Conservation (phyloP, 768 basidiomycete species). For the Hygrophorus russula region DNA sequence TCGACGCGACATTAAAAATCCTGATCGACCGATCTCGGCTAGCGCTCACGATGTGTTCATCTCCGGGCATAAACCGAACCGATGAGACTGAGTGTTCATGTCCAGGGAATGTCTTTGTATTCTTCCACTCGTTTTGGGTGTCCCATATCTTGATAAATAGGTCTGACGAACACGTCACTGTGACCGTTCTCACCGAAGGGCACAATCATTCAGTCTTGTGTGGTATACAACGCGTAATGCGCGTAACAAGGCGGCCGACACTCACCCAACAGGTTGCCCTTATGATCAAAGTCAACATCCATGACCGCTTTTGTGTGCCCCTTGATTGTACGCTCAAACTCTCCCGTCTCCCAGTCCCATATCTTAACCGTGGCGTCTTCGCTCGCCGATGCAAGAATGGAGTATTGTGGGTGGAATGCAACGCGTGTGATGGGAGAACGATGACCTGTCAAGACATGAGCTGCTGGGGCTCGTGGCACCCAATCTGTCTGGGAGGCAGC, state of each 20-base stretch:
- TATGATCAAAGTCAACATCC: conserved; percentile 83
- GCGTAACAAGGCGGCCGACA: conserved; percentile 2
- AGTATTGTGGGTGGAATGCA: conserved; percentile 82
- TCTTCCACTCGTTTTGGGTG: conserved; percentile 82
- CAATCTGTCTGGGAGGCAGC: conserved; percentile 68
- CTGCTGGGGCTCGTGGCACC: conserved; percentile 79
- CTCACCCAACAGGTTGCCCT: conserved; percentile 72
- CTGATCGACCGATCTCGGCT: conserved; percentile 82
- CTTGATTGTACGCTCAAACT: conserved; percentile 85
- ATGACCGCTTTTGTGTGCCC: conserved; percentile 84
- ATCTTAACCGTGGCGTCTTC: conserved; percentile 88
- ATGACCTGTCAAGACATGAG: conserved; percentile 68
- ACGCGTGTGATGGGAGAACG: conserved; percentile 66
- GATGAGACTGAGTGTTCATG: conserved; percentile 89
- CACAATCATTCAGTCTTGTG: background rate
- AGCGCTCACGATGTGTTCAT: conserved; percentile 74
- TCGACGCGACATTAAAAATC: conserved; percentile 79
- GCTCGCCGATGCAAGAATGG: conserved; percentile 72
- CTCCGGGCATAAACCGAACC: conserved; percentile 76
- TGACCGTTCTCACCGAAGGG: conserved; percentile 9
- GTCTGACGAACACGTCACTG: conserved; percentile 70
- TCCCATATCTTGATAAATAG: conserved; percentile 92
- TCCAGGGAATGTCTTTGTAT: conserved; percentile 74
- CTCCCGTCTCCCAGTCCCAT: conserved; percentile 96
- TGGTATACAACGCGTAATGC: background rate